Evolutionary conservation across 768 basidiomycete species (phyloP).

Genomic region (Arthromyces matolae): DNA sequence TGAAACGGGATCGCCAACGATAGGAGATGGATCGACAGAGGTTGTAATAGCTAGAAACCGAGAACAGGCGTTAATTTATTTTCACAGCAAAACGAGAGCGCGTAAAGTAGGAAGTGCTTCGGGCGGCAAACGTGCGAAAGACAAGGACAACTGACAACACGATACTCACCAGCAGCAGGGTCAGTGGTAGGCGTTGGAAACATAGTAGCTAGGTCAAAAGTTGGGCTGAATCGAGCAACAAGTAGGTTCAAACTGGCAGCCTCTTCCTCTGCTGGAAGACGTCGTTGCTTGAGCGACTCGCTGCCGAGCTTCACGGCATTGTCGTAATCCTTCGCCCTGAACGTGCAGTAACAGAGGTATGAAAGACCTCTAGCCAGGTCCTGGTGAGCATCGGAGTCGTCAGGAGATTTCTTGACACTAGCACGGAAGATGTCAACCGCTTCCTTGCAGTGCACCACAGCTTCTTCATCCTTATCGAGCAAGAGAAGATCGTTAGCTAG

Average conservation of each 20-base stretch:
- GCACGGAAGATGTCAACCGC: constrained; percentile 11
- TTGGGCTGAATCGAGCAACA: constrained; percentile 18
- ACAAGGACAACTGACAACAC: too few relatives aligned
- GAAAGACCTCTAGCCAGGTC: constrained; percentile 4
- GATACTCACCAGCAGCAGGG: constrained; percentile 6
- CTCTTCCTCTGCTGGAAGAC: constrained; percentile 14
- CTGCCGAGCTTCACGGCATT: constrained; percentile 1
- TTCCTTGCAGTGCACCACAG: constrained; percentile 8
- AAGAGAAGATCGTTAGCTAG: constrained; percentile 6
- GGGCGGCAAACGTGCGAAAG: neutral
- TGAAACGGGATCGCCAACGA: too few relatives aligned
- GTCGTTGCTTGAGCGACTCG: constrained; percentile 17
- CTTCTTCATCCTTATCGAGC: constrained; percentile 4
- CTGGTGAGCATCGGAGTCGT: neutral
- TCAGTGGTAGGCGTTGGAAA: constrained; percentile 7
- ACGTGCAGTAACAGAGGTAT: constrained; percentile 5
- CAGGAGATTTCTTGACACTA: neutral
- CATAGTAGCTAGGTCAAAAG: constrained; percentile 12
- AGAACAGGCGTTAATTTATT: neutral
- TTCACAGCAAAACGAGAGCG: neutral
- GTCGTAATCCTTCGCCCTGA: constrained; percentile 5
- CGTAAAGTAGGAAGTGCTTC: neutral
- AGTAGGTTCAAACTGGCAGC: constrained; percentile 12
- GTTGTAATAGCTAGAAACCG: neutral
- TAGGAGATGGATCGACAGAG: too few relatives aligned